Base-by-base conservation (phyloP, 73 alveolate genomes). In the Blepharisma stoltei region DNA sequence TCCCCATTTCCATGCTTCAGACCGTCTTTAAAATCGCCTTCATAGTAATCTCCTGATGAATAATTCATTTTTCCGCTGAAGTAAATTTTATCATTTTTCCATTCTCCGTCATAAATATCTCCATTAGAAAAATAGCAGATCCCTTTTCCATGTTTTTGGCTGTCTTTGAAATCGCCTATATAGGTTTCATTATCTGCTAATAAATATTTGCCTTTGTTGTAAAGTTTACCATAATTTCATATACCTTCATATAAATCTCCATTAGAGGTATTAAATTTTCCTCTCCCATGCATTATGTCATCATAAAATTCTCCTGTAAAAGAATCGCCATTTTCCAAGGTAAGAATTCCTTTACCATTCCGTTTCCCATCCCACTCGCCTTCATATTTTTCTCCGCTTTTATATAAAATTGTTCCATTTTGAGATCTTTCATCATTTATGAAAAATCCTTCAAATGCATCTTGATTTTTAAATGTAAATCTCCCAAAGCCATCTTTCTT, bases 221-320 rank as follows among this genome's bases (percentile, higher is more conserved):
- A 3, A 0, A 32, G 3, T 32, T 32, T 32, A 32, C 41, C 41
- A 32, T 32, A 32, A 32, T 32, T 32, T 32, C 41, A 32, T 32
- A 32, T 32, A 6, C 88, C 88, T 43, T 81, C 88, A 55, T 81
- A 81, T 11, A 41, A 37, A 73, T 81, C 88, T 32, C 81, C 81
- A 41, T 81, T 81, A 44, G 88, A 77, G 50, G 37, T 70, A 21
- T 81, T 83, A 81, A 71, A 81, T 6, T 44, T 38, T 8, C 88
- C 88, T 27, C 83, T 78, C 14, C 97, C 97, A 68, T 90, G 84
- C 54, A 93, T 91, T 77, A 70, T 45, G 37, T 93, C 89, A 52
- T 84, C 55, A 45, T 76, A 91, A 54, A 53, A 81, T 21, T 81
- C n/a, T 8, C 89, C 89, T 32, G 45, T 67, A 55, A 53, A 81